Evolutionary conservation across 2,329 filamentous ascomycete genomes (phyloP), one percentile per base, ranked within the genome.

Genomic region (Penicillium sp.): DNA sequence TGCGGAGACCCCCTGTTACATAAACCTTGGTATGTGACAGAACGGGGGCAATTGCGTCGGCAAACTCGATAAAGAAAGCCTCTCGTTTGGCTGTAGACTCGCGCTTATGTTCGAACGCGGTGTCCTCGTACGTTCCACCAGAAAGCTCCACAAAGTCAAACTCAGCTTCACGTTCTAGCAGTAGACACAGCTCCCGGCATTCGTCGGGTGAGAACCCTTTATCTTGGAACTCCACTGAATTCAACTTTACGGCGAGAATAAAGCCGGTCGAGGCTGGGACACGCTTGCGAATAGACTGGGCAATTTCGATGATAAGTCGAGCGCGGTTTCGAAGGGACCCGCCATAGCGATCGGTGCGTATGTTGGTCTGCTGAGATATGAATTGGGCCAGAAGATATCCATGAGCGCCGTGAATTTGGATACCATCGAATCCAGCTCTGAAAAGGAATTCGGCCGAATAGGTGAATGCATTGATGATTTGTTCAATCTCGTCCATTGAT

Each of bases 41-140:
- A 6, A 65, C 67, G 29, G 78, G 64, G 20, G 78, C 68, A 62
- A 86, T 78, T 54, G 67, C 62, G 51, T 85, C 78, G 0, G 83
- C 83, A 52, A 83, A 84, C n/a, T 84, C 82, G 27, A 83, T 63
- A 73, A 85, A 85, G 73, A 83, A 85, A 0, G 79, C 76, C 59
- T 84, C 82, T 3, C 80, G 71, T 68, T 80, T 79, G 67, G 75
- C 76, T n/a, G 80, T 83, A 23, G 73, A 78, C 39, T 85, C 82
- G 39, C 76, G 72, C 67, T 77, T 73, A 63, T 84, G 80, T 3
- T 56, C 60, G 55, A 84, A 83, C 0, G 75, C 81, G 2, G 81
- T 62, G 12, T 72, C 64, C 66, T 86, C 78, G 59, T 84, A 84
- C 0, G 82, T 86, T 8, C 84, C 84, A 7, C 84, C 83, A 0